phyloP scores from a whole-genome alignment of 2,329 filamentous ascomycete species.

The Penicillium rolfsii region DNA sequence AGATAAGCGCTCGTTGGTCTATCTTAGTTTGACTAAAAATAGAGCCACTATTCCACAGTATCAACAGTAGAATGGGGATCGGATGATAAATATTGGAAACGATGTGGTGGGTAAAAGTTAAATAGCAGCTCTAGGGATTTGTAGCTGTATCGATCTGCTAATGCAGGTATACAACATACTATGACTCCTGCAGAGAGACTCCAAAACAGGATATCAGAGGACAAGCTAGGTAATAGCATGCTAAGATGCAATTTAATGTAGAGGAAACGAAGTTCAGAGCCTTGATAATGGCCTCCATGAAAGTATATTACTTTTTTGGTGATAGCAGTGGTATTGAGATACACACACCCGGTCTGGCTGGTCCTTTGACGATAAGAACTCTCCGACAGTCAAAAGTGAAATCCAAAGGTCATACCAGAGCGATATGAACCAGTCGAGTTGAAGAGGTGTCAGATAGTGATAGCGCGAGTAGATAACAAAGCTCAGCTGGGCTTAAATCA shows the following conservation, averaged over 20 bases:
- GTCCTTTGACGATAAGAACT: neutral
- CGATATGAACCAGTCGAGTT: neutral
- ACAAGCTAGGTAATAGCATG: conserved; percentile 16
- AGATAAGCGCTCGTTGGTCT: no score
- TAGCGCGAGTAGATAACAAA: neutral
- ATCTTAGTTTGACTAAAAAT: no score
- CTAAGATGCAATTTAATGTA: neutral
- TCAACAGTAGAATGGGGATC: neutral
- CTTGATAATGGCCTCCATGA: conserved; percentile 12
- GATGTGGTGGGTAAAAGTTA: neutral
- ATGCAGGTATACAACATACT: conserved; percentile 29
- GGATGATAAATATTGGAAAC: neutral
- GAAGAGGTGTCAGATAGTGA: neutral
- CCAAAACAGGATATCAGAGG: conserved; percentile 20
- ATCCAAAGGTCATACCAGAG: conserved; percentile 7
- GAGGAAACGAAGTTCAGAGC: conserved; percentile 1
- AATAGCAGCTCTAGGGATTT: conserved; percentile 17
- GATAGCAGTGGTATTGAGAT: neutral
- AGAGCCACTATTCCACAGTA: neutral
- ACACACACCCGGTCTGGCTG: neutral
- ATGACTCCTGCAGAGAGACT: conserved; percentile 20
- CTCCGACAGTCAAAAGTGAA: neutral
- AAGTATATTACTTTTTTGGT: conserved; percentile 18
- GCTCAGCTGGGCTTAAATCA: neutral
- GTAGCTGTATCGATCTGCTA: conserved; percentile 16